phyloP scores from a whole-genome alignment of 495 filamentous ascomycete genomes.

The Neurospora pannonica region DNA sequence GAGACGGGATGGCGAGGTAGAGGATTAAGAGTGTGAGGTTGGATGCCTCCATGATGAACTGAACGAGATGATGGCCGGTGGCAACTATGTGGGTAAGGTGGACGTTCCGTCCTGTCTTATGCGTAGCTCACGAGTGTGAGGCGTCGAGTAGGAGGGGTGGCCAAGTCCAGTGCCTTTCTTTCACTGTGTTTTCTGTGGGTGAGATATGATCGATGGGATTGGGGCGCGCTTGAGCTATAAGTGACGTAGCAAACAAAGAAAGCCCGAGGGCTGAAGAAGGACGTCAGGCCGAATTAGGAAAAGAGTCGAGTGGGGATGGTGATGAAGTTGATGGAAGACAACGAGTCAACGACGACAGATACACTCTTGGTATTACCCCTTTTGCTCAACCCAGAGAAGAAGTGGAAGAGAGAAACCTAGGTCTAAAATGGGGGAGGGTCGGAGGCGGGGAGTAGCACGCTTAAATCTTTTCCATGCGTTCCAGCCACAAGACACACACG shows the following conservation, averaged over 20 bases:
- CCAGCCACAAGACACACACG: neutral
- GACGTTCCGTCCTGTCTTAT: neutral
- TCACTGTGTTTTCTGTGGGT: neutral
- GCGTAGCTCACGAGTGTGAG: neutral
- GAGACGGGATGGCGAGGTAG: constrained; percentile 35
- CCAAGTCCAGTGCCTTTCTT: neutral
- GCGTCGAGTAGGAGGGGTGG: neutral
- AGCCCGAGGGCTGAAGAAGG: neutral
- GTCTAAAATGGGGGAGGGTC: neutral
- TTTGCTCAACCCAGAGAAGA: neutral
- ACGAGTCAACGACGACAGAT: neutral
- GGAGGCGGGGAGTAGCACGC: neutral
- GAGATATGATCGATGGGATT: neutral
- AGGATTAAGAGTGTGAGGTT: constrained; percentile 25
- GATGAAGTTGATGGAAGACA: neutral
- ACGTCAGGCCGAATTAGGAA: neutral
- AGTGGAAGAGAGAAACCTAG: neutral
- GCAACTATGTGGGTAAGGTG: neutral
- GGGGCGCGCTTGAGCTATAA: neutral
- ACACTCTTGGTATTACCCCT: neutral
- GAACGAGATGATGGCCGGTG: neutral
- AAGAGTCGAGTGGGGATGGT: neutral
- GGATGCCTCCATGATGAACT: constrained; percentile 14
- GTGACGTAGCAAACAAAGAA: neutral
- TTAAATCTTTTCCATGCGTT: neutral